Conservation (phyloP, 2,329 filamentous ascomycete genomes). For the Macroventuria anomochaeta region DNA sequence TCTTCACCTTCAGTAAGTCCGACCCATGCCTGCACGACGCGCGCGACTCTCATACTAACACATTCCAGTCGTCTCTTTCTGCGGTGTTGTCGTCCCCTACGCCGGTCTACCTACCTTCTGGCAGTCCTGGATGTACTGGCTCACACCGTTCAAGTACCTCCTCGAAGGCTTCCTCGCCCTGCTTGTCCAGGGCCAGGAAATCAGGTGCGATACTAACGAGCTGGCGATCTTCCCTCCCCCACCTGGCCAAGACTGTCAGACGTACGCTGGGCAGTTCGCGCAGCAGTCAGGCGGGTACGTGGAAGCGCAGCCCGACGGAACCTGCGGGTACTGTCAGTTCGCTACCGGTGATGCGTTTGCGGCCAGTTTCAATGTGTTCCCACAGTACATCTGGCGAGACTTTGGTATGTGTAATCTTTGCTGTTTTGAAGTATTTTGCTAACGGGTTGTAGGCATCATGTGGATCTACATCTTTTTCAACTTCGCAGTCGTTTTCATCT, state of each 20-base stretch:
- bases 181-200: constrained; percentile 61
- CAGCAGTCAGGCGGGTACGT: constrained; percentile 66
- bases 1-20: constrained; percentile 65
- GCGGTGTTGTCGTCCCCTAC: constrained; percentile 76
- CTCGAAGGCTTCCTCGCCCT: constrained; percentile 67
- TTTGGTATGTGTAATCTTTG: constrained; percentile 62
- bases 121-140: constrained; percentile 57
- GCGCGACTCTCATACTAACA: constrained; percentile 4
- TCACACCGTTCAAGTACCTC: constrained; percentile 72
- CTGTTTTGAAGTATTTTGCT: constrained; percentile 5
- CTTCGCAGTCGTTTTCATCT: constrained; percentile 60
- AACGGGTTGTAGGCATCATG: constrained; percentile 30
- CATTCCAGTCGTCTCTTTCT: constrained; percentile 67
- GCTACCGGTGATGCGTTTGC: constrained; percentile 65
- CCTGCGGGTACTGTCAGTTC: constrained; percentile 71
- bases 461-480: constrained; percentile 69
- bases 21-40: too few relatives aligned
- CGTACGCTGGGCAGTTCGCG: constrained; percentile 64
- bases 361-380: constrained; percentile 65
- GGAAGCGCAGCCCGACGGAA: constrained; percentile 58
- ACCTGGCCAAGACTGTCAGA: constrained; percentile 63
- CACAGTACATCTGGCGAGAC: constrained; percentile 68
- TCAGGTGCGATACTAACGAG: constrained; percentile 63
- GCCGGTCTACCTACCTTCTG: constrained; percentile 69
- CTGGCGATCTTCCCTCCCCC: constrained; percentile 67